Evolutionary conservation across 2,329 filamentous ascomycete genomes (phyloP).

Genomic region (Verticillium klebahnii): DNA sequence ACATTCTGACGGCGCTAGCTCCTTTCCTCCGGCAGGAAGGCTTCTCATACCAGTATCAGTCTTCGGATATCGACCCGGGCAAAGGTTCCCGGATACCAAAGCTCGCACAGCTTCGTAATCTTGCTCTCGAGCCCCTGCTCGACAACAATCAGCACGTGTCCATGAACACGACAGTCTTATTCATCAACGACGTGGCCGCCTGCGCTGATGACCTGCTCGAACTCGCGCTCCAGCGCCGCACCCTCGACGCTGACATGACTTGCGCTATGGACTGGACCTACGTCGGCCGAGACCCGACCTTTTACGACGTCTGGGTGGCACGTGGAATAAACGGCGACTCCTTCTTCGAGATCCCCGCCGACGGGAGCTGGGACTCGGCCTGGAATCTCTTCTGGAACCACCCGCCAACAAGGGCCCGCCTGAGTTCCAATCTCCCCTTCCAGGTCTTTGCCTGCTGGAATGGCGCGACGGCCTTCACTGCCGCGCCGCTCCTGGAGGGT

Average conservation of each 20-base stretch:
- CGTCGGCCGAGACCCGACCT: slow-evolving; percentile 36
- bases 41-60: slow-evolving; percentile 34
- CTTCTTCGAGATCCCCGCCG: slow-evolving; percentile 48
- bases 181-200: slow-evolving; percentile 49
- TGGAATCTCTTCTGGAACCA: slow-evolving; percentile 52
- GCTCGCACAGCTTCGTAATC: slow-evolving; percentile 47
- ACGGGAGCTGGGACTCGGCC: slow-evolving; percentile 43
- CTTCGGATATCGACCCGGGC: slow-evolving; percentile 37
- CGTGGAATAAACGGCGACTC: slow-evolving; percentile 47
- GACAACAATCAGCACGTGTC: slow-evolving; percentile 16
- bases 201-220: slow-evolving; percentile 50
- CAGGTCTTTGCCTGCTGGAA: slow-evolving; percentile 62
- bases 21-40: slow-evolving; percentile 32
- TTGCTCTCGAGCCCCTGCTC: slow-evolving; percentile 43
- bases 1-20: slow-evolving; percentile 39
- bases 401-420: slow-evolving; percentile 24
- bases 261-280: slow-evolving; percentile 57
- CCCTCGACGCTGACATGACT: slow-evolving; percentile 48
- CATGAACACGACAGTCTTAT: slow-evolving; percentile 38
- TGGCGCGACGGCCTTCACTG: slow-evolving; percentile 44
- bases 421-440: slow-evolving; percentile 37
- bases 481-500: slow-evolving; percentile 38
- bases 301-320: slow-evolving; percentile 53
- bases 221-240: slow-evolving; percentile 36
- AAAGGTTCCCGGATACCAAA: slow-evolving; percentile 37